Base-by-base conservation (phyloP, 2,329 filamentous ascomycete genomes). In the Teratosphaeriaceae sp. region DNA sequence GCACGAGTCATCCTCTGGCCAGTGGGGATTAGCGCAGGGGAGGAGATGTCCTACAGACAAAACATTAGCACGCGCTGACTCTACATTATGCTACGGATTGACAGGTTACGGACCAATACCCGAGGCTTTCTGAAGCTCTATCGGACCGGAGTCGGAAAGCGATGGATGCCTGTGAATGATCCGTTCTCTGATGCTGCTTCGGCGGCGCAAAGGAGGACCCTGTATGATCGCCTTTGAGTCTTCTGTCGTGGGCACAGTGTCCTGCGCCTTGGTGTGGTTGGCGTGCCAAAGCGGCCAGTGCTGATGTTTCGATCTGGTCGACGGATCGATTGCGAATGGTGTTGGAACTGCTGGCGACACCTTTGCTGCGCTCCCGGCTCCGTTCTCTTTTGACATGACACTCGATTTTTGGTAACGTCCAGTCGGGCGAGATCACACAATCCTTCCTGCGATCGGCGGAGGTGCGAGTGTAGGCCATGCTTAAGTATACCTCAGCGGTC, bases 151-250 rank as follows among this genome's bases (percentile, higher is more conserved):
- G 22, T 38, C 35, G 18, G 35, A 38, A 3, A 38, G 20, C 22
- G 35, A 38, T 7, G 35, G 35, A 38, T 26, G 35, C 20, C 4
- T 38, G 35, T 38, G 35, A 6, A 26, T 26, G 15, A 38, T 38
- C 6, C 35, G 35, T 18, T 38, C 35, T 19, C 6, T 38, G 20
- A 38, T 38, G 35, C 35, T 38, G 22, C 35, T 38, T 18, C 35
- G 35, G 22, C 35, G 35, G 22, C n/a, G 35, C 33, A 36, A 11
- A 11, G 13, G 33, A 12, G 33, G 33, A 20, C 33, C 31, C 4
- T 3, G 4, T 13, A 5, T 23, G 35, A 24, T 24, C 4, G 19
- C 3, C 35, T 38, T 38, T 13, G 35, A 38, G 35, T 38, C 20
- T 16, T 24, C 35, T 12, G 35, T 24, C 21, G 35, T 18, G 15